A percentile compares a stretch with the other conserved stretches of the same genome.
Conservation (phyloP, 2,329 filamentous ascomycete genomes). For the Colletotrichum kahawae region DNA sequence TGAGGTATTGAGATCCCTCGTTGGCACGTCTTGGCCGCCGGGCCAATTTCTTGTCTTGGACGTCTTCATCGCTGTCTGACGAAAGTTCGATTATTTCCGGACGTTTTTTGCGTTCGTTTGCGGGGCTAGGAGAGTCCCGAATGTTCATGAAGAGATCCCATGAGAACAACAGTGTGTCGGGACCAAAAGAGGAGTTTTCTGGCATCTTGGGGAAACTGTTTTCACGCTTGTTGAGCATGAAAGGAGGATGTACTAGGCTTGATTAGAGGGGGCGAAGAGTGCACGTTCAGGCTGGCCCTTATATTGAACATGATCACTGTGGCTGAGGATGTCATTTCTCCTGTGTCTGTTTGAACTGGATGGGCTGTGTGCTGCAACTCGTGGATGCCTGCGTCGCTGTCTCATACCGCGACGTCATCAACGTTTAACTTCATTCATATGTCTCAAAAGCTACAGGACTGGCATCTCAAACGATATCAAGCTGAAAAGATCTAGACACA, state of each 20-base stretch:
- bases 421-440: not conserved
- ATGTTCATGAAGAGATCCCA: not conserved
- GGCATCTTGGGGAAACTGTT: not conserved
- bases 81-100: not conserved
- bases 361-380: not conserved
- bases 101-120: not conserved
- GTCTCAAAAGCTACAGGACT: not conserved
- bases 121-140: not conserved
- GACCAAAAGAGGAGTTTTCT: not conserved
- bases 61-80: not conserved
- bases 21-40: not conserved
- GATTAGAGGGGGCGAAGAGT: not conserved
- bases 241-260: not conserved
- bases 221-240: not conserved
- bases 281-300: not conserved
- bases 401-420: not conserved
- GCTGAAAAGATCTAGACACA: not conserved
- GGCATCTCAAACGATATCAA: not conserved
- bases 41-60: not conserved
- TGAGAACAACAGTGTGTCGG: not conserved
- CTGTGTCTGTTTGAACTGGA: not conserved
- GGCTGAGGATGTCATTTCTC: not conserved
- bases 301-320: not conserved
- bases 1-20: not conserved
- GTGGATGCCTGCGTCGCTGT: not conserved